Percentiles rank a stretch among this genome's conserved stretches.
These are phyloP conservation scores for Ogataea methylovora DNA, from an alignment of 805 yeast genomes.

Conservation along the genomic window DNA sequence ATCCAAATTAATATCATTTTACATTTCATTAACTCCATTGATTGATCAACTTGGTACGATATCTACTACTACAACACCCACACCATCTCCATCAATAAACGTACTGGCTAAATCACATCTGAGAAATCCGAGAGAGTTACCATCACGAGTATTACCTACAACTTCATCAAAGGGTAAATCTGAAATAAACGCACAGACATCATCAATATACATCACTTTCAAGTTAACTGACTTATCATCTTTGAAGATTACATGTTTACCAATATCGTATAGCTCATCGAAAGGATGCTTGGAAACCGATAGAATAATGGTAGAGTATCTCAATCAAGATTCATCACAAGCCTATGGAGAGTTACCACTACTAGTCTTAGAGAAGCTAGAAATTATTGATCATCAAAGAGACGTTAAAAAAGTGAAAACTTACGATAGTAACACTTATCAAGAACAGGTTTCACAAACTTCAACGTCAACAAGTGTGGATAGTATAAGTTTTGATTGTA, in stretches of 20 bases:
- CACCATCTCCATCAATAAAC: too few relatives aligned
- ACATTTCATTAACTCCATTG: too few relatives aligned
- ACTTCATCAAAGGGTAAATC: constrained; percentile 1
- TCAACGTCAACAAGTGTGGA: constrained; percentile 14
- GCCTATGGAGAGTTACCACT: constrained; percentile 11
- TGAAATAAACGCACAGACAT: constrained; percentile 31
- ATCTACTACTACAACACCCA: too few relatives aligned
- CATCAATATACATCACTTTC: constrained; percentile 25
- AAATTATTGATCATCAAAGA: not conserved
- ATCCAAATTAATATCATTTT: too few relatives aligned
- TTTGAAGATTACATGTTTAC: constrained; percentile 28
- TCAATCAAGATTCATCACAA: constrained; percentile 1
- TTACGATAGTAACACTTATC: constrained; percentile 17
- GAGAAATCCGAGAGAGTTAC: too few relatives aligned
- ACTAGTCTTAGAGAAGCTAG: constrained; percentile 16
- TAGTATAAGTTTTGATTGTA: constrained; percentile 21
- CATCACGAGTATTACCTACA: not conserved
- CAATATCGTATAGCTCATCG: constrained; percentile 35
- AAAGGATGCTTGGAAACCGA: constrained; percentile 26
- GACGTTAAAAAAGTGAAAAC: constrained; percentile 9
- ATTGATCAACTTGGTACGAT: too few relatives aligned
- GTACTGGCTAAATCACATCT: too few relatives aligned
- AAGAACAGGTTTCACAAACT: constrained; percentile 5
- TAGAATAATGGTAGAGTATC: constrained; percentile 20
- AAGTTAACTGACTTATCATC: constrained; percentile 10